Percentiles rank a stretch among this genome's conserved stretches.
phyloP scores from a whole-genome alignment of 768 basidiomycete species.

The Tephrocybe rancida region DNA sequence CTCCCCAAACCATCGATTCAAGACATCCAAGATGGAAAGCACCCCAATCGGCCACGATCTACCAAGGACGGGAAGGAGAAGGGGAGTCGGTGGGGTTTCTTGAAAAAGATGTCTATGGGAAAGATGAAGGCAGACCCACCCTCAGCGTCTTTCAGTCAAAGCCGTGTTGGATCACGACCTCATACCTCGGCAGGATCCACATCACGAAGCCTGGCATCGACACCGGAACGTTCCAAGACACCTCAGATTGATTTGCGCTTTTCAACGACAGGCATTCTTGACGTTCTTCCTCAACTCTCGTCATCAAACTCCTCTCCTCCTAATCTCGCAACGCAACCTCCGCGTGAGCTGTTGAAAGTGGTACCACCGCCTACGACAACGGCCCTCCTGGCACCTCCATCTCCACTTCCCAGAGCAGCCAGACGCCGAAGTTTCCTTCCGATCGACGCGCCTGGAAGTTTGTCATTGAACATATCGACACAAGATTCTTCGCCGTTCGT shows the following conservation, averaged over 20 bases:
- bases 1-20: constrained; percentile 15
- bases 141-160: constrained; percentile 37
- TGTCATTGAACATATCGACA: constrained; percentile 59
- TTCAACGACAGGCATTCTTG: constrained; percentile 68
- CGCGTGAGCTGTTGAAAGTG: constrained; percentile 28
- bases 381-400: constrained; percentile 44
- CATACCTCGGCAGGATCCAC: constrained; percentile 31
- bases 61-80: constrained; percentile 55
- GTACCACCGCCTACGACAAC: constrained; percentile 22
- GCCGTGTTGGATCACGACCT: constrained; percentile 30
- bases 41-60: constrained; percentile 22
- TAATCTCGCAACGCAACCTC: constrained; percentile 24
- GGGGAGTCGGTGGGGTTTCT: constrained; percentile 87
- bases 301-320: constrained; percentile 29
- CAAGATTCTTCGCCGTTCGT: constrained; percentile 67
- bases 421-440: constrained; percentile 91
- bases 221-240: constrained; percentile 38
- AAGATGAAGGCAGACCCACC: constrained; percentile 77
- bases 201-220: constrained; percentile 24
- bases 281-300: constrained; percentile 41
- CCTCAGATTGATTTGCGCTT: constrained; percentile 74
- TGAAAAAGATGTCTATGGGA: constrained; percentile 99
- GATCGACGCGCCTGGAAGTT: constrained; percentile 62
- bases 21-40: constrained; percentile 22
- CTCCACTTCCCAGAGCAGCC: constrained; percentile 49